A percentile compares a stretch with the other conserved stretches of the same genome.
These are phyloP conservation scores for Paraphaeosphaeria sporulosa DNA, from an alignment of 2,329 filamentous ascomycete genomes.

Conservation along the genomic window DNA sequence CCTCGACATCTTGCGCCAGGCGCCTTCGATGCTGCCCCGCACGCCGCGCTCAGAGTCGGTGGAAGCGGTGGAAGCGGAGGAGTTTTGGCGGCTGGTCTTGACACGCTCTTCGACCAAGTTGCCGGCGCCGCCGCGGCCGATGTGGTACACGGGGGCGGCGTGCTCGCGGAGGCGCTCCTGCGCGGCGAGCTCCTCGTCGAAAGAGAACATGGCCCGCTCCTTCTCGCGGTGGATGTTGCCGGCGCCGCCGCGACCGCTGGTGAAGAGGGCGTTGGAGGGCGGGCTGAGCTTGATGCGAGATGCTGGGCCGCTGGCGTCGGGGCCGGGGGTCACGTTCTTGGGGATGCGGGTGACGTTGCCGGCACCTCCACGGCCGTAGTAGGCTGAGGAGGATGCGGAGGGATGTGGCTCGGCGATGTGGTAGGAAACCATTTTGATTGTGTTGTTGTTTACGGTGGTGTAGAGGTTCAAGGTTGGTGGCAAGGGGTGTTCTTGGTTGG, in stretches of 20 bases:
- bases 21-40: constrained; percentile 45
- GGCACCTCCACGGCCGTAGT: constrained; percentile 65
- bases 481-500: not conserved
- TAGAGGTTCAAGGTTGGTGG: constrained; percentile 11
- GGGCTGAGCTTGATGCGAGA: constrained; percentile 58
- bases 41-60: constrained; percentile 35
- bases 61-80: constrained; percentile 32
- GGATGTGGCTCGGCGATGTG: constrained; percentile 69
- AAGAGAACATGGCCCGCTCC: constrained; percentile 70
- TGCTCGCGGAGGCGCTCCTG: constrained; percentile 62
- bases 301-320: constrained; percentile 55
- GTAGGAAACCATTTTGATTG: constrained; percentile 53
- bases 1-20: constrained; percentile 44
- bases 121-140: constrained; percentile 68
- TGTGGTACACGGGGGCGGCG: constrained; percentile 68
- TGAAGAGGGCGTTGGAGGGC: constrained; percentile 62
- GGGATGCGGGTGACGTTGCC: constrained; percentile 65
- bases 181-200: constrained; percentile 71
- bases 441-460: constrained; percentile 23
- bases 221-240: constrained; percentile 66
- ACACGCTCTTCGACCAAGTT: constrained; percentile 57
- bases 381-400: constrained; percentile 59
- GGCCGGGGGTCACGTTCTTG: constrained; percentile 60
- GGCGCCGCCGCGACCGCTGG: constrained; percentile 71
- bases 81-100: constrained; percentile 35